Evolutionary conservation across 371 early-diverging fungal genomes (phyloP).

Genomic region (Batkoa obscura): DNA sequence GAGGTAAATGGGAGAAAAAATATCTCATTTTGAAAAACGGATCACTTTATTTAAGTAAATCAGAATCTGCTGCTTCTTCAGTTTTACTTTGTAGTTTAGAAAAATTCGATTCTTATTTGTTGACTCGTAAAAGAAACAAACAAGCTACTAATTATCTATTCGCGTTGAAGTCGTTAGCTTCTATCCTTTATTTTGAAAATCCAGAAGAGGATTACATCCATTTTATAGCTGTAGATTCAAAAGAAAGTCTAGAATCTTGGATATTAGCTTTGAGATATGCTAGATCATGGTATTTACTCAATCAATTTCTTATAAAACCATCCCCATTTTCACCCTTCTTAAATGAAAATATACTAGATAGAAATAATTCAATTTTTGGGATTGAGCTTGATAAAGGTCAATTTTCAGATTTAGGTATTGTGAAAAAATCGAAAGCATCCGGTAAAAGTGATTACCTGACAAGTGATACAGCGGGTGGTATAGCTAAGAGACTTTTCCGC

Average conservation of each 20-base stretch:
- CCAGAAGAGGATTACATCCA: slow-evolving; percentile 64
- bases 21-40: slow-evolving; percentile 31
- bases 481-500: background rate
- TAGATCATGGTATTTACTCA: background rate
- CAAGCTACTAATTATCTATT: slow-evolving; percentile 66
- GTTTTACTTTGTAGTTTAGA: slow-evolving; percentile 34
- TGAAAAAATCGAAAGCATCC: background rate
- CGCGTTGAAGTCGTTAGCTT: slow-evolving; percentile 63
- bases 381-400: slow-evolving; percentile 3
- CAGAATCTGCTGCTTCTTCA: background rate
- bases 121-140: slow-evolving; percentile 29
- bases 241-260: slow-evolving; percentile 64
- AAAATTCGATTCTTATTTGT: slow-evolving; percentile 62
- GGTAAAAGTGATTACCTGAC: background rate
- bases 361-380: background rate
- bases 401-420: background rate
- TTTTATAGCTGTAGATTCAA: slow-evolving; percentile 51
- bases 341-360: background rate
- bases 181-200: slow-evolving; percentile 52
- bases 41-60: slow-evolving; percentile 28
- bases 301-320: background rate
- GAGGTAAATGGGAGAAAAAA: slow-evolving; percentile 42
- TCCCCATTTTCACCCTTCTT: background rate
- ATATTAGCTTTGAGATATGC: slow-evolving; percentile 17
- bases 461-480: slow-evolving; percentile 2